Conservation (phyloP, 1,139 yeast species). For the Yamadazyma jaroonii region DNA sequence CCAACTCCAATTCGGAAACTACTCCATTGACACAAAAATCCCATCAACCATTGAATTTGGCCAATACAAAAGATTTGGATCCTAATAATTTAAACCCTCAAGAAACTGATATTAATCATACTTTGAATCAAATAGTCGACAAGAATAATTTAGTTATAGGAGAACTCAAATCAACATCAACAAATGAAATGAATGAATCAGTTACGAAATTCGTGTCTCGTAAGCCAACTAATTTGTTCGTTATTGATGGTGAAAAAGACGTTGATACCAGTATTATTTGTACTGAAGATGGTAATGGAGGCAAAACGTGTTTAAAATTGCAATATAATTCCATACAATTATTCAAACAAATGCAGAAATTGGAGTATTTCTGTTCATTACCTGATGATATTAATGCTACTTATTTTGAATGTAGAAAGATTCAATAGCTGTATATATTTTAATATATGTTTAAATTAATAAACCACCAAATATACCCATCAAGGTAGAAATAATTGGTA, state of each 20-base stretch:
- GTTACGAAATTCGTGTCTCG: conserved; percentile 20
- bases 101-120: conserved; percentile 35
- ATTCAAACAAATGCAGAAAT: conserved; percentile 45
- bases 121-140: conserved; percentile 33
- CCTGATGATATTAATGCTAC: conserved; percentile 48
- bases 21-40: conserved; percentile 35
- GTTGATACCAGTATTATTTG: conserved; percentile 41
- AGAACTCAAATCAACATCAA: conserved; percentile 10
- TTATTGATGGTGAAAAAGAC: conserved; percentile 46
- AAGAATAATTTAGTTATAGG: conserved; percentile 15
- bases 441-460: conserved; percentile 14
- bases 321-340: conserved; percentile 36
- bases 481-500: conserved; percentile 14
- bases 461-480: conserved; percentile 22
- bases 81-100: conserved; percentile 1
- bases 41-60: conserved; percentile 24
- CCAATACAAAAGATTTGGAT: conserved; percentile 1
- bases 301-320: conserved; percentile 45
- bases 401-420: conserved; percentile 48
- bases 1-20: conserved; percentile 1
- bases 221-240: conserved; percentile 34
- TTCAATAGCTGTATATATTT: conserved; percentile 13
- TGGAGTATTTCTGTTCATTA: conserved; percentile 45
- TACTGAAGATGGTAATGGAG: conserved; percentile 37
- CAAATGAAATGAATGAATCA: conserved; percentile 12